Evolutionary conservation across 1,284 basidiomycete species (phyloP).

Genomic region (Peniophora sp.): DNA sequence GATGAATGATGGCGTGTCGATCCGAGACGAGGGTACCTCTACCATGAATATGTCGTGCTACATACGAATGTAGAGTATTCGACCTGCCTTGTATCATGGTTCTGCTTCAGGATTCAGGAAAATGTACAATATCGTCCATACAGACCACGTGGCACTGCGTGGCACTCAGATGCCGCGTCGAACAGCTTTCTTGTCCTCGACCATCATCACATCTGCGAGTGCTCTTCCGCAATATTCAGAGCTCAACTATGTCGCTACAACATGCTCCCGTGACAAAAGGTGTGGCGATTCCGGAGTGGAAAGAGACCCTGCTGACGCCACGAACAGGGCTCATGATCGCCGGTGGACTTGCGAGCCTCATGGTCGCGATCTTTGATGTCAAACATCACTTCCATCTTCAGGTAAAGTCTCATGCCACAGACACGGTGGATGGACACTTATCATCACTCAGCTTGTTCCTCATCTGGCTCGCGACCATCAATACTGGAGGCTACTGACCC

Average conservation of each 20-base stretch:
- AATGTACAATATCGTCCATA: too few species aligned
- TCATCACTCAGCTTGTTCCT: constrained; percentile 44
- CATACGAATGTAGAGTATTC: too few species aligned
- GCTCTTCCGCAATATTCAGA: too few species aligned
- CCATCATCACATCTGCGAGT: not conserved
- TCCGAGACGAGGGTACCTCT: too few species aligned
- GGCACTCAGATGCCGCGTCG: not conserved
- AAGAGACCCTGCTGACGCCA: not conserved
- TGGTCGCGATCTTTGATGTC: constrained; percentile 72
- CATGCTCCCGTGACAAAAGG: constrained; percentile 77
- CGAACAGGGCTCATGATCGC: constrained; percentile 69
- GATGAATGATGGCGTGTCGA: not conserved
- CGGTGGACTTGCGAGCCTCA: constrained; percentile 60
- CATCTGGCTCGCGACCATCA: constrained; percentile 69
- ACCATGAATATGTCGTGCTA: too few species aligned
- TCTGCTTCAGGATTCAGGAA: too few species aligned
- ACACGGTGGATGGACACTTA: too few species aligned
- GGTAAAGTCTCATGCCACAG: constrained; percentile 23
- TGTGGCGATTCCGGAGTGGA: constrained; percentile 15
- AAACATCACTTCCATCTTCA: constrained; percentile 86
- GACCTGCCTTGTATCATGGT: too few species aligned
- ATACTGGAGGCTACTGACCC: constrained; percentile 79
- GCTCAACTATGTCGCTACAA: constrained; percentile 62
- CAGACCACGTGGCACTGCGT: too few species aligned
- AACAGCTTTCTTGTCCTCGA: not conserved